Percentiles rank a stretch among this genome's conserved stretches.
These are phyloP conservation scores for Cichorium intybus DNA, from an alignment of 140 eudicot species.

Conservation along the genomic window DNA sequence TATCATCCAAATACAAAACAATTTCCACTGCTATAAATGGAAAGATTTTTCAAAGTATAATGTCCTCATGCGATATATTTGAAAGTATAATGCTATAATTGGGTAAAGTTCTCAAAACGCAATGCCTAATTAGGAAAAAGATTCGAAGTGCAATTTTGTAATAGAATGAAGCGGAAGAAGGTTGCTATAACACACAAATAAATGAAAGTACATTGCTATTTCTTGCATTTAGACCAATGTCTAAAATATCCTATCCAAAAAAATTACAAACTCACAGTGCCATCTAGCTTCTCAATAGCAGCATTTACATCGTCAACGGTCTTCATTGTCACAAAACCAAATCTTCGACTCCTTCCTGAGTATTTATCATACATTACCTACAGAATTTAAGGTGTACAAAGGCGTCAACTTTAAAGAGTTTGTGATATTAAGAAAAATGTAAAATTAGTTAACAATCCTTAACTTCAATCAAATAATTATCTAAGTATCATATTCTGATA, in stretches of 20 bases:
- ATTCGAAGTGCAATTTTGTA: no score
- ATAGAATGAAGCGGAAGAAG: no score
- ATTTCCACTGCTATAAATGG: no score
- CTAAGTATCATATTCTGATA: neutral
- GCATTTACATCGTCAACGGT: slow-evolving; percentile 88
- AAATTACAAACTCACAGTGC: slow-evolving; percentile 52
- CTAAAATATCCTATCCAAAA: no score
- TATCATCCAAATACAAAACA: no score
- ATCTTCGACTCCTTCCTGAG: slow-evolving; percentile 85
- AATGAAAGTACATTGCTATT: no score
- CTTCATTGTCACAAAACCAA: slow-evolving; percentile 90
- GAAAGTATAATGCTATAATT: no score
- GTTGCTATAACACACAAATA: no score
- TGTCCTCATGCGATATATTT: no score
- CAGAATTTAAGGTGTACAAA: neutral
- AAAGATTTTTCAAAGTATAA: no score
- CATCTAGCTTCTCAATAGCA: slow-evolving; percentile 74
- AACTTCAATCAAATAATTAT: neutral
- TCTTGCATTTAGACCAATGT: neutral
- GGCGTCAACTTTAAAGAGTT: neutral
- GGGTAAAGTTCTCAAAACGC: no score
- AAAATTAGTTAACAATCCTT: neutral
- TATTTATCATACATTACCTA: slow-evolving; percentile 94
- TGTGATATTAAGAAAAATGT: neutral
- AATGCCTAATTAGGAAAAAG: no score